A percentile compares a stretch with the other conserved stretches of the same genome.
Conservation (phyloP, 1,139 yeast genomes). For the Yamadazyma triangularis region DNA sequence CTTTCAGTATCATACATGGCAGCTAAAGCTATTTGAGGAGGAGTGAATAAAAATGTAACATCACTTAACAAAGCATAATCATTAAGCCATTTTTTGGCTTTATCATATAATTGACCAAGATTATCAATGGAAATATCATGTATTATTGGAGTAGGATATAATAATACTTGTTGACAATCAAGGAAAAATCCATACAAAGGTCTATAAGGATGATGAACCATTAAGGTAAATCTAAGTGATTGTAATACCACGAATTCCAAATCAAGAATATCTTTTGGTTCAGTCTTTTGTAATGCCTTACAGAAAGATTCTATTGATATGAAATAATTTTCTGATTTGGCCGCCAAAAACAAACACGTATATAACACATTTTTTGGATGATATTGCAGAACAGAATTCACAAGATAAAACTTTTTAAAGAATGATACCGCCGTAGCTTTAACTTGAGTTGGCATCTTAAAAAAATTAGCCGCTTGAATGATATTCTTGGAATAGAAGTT, state of each 20-base stretch:
- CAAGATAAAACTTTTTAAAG: slow-evolving; percentile 74
- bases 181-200: slow-evolving; percentile 90
- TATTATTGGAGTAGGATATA: slow-evolving; percentile 32
- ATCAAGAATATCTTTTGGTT: slow-evolving; percentile 63
- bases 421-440: slow-evolving; percentile 83
- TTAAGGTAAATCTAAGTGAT: slow-evolving; percentile 69
- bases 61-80: slow-evolving; percentile 68
- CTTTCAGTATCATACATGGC: slow-evolving; percentile 67
- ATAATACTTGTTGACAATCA: slow-evolving; percentile 69
- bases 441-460: slow-evolving; percentile 46
- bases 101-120: slow-evolving; percentile 58
- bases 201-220: slow-evolving; percentile 84
- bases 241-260: slow-evolving; percentile 75
- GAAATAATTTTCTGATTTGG: slow-evolving; percentile 88
- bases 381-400: slow-evolving; percentile 76
- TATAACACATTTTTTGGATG: slow-evolving; percentile 81
- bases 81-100: slow-evolving; percentile 59
- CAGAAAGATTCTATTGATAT: slow-evolving; percentile 83
- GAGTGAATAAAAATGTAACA: slow-evolving; percentile 72
- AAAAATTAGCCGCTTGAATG: slow-evolving; percentile 46
- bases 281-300: slow-evolving; percentile 60
- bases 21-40: slow-evolving; percentile 93
- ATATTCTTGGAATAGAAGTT: slow-evolving; percentile 70
- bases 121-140: slow-evolving; percentile 27
- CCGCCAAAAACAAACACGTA: slow-evolving; percentile 87